Base-by-base conservation (phyloP, 2,329 filamentous ascomycete species). In the Paramyrothecium roridum region DNA sequence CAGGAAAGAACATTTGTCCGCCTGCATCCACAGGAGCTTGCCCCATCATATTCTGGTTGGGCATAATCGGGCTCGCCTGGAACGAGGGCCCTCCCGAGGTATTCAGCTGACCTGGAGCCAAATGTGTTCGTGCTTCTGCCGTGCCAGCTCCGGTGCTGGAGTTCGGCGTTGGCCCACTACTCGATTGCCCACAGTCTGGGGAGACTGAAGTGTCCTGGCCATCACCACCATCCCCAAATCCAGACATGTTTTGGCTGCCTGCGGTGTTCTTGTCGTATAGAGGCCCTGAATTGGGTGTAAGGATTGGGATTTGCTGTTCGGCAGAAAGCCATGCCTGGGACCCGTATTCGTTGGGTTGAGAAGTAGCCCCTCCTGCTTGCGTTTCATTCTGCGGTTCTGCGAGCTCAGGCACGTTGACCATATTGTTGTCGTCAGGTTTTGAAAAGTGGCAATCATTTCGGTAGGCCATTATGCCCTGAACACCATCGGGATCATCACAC, bases 101-200 rank as follows among this genome's bases (percentile, higher is more conserved):
- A 21, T 64, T 68, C 55, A 74, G 64, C 16, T 69, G 67, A 16
- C 70, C 70, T 43, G 63, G 61, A 8, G 56, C 64, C 26, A 65
- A 59, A 58, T 60, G 68, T 52, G 54, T 66, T 30, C 66, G 63
- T 16, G 61, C 59, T 8, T 72, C 70, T 16, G 71, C 69, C 21
- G 61, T 59, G 45, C 57, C 61, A 54, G 55, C 66, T 43, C 37
- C 37, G 56, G 61, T 65, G 62, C 80, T 84, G 3, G 84, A 86
- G 61, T 82, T 85, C 3, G 84, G 84, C 12, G 84, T 86, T 21
- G 78, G 81, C n/a, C 80, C 73, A 57, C 76, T 51, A 22, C 49
- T 82, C 3, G 82, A 84, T 50, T 71, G 71, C 8, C 73, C 75
- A 21, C 73, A 75, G 19, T 81, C 80, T 2, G 80, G 76, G 0